A percentile compares a stretch with the other conserved stretches of the same genome.
Evolutionary conservation across 139 green algal species (phyloP).

Genomic region (Tetradesmus obliquus): DNA sequence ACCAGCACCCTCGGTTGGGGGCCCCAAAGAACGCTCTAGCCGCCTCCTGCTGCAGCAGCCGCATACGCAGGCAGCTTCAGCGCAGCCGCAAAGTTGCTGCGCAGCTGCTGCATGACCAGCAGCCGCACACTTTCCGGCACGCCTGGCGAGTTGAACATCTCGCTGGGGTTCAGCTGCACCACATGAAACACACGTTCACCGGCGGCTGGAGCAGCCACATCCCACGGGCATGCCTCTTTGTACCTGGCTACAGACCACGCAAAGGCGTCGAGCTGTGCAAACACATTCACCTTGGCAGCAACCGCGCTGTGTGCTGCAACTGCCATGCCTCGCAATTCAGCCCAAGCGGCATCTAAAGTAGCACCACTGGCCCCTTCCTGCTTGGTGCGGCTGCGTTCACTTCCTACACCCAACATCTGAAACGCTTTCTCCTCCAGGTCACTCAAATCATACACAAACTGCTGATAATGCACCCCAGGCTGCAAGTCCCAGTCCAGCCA

Average conservation of each 20-base stretch:
- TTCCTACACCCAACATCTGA: neutral
- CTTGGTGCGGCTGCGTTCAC: neutral
- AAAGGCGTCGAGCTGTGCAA: slow-evolving; percentile 32
- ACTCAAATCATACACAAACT: slow-evolving; percentile 20
- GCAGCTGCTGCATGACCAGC: slow-evolving; percentile 1
- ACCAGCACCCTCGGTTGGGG: too few species aligned
- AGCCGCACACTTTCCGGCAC: slow-evolving; percentile 2
- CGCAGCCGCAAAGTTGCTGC: neutral
- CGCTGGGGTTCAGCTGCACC: neutral
- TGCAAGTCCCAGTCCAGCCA: slow-evolving; percentile 28
- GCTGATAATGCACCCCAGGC: neutral
- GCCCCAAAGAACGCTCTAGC: too few species aligned
- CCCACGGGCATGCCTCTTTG: neutral
- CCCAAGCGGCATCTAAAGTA: neutral
- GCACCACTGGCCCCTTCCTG: neutral
- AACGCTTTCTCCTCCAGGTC: neutral
- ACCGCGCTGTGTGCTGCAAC: neutral
- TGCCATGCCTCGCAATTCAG: neutral
- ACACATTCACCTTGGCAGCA: neutral
- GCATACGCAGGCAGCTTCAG: neutral
- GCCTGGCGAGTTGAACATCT: neutral
- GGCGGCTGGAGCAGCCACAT: neutral
- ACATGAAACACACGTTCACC: neutral
- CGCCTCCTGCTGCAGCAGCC: neutral
- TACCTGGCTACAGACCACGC: slow-evolving; percentile 26